Base-by-base conservation (phyloP, 177 flowering plant species). In the Vitis hybrid region DNA sequence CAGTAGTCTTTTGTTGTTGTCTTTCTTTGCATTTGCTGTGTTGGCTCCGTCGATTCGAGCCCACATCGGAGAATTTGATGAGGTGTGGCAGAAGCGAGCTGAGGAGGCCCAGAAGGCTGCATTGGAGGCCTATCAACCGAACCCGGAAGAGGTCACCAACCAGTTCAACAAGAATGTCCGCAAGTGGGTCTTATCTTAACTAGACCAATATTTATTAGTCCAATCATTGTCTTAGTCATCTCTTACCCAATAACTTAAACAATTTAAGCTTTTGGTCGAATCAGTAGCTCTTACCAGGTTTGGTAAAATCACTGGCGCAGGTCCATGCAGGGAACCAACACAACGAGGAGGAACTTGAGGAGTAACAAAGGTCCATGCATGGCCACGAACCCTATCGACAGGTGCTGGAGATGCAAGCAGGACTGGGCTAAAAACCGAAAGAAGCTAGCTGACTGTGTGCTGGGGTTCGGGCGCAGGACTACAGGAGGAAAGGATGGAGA, bases 301-400 rank as follows among this genome's bases (percentile, higher is more conserved):
- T 27, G 30, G 30, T 27, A 27, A 27, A 27, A 27, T 27, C 30
- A 27, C 0, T 27, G 30, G 30, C 46, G 70, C 58, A 70, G 77
- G 76, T 64, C 13, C 5, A 13, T 76, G 13, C 64, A 74, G 59
- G 72, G 74, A 58, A 58, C 51, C 58, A 81, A 76, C 74, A 76
- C 67, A 71, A 77, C 84, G 9, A 79, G 88, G 67, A 81, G 91
- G 82, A 62, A 20, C 58, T 75, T 84, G n/a, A 24, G n/a, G 27
- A 62, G 63, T 14, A 14, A 72, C 76, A 73, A 3, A 1, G 88
- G 86, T 11, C 71, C 71, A 32, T 88, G 90, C 83, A 2, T 11
- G 54, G 87, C 84, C 0, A 81, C 87, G 8, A 86, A 88, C 74
- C 87, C 88, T 1, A 86, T 88, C 24, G 89, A 86, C 66, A 55